Evolutionary conservation across 371 early-diverging fungal species (phyloP).

Genomic region (Sporodiniella umbellata): DNA sequence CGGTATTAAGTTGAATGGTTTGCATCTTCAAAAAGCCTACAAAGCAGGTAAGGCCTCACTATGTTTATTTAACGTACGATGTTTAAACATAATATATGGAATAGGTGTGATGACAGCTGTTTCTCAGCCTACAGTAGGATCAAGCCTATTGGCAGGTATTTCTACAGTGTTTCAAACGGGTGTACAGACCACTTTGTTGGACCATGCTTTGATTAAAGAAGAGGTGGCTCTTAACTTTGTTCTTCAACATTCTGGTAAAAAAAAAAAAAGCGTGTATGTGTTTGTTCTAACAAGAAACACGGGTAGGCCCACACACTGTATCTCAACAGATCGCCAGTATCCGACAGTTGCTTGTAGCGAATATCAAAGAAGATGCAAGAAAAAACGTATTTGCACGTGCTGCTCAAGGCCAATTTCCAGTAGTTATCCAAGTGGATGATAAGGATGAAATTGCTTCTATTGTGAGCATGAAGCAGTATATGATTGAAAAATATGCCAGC

Average conservation of each 20-base stretch:
- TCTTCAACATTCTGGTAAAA: constrained; percentile 31
- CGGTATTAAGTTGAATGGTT: constrained; percentile 58
- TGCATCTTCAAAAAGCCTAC: constrained; percentile 59
- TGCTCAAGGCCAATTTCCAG: constrained; percentile 61
- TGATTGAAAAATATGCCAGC: constrained; percentile 6
- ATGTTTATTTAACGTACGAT: neutral
- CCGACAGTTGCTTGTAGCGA: constrained; percentile 40
- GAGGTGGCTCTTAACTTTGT: constrained; percentile 61
- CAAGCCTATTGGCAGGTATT: constrained; percentile 45
- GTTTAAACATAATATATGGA: neutral
- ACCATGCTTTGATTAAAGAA: constrained; percentile 50
- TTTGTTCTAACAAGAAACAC: neutral
- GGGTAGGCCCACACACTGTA: constrained; percentile 40
- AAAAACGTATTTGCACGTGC: constrained; percentile 45
- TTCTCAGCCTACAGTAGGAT: constrained; percentile 42
- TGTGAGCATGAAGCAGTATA: constrained; percentile 51
- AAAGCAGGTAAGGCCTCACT: constrained; percentile 49
- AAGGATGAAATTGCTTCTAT: constrained; percentile 69
- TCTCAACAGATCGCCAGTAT: constrained; percentile 67
- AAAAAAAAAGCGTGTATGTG: neutral
- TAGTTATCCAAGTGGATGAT: constrained; percentile 61
- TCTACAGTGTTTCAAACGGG: constrained; percentile 61
- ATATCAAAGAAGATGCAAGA: constrained; percentile 20
- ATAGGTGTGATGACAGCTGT: constrained; percentile 53
- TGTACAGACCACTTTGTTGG: constrained; percentile 39